phyloP scores from a whole-genome alignment of 352 stramenopile species.

The Phytophthora tubulina region DNA sequence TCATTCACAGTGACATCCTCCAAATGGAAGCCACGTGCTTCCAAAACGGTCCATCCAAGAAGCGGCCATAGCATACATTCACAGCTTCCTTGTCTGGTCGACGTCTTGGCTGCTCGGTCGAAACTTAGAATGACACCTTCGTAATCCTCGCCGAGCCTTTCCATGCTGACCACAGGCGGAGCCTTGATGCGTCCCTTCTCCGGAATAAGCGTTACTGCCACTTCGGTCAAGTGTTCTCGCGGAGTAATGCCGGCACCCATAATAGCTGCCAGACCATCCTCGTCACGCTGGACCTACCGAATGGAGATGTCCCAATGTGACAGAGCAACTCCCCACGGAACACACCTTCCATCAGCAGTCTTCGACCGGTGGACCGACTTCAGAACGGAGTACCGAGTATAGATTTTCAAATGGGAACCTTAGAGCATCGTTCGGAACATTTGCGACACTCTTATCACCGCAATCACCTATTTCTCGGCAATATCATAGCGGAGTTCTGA shows the following conservation, averaged over 20 bases:
- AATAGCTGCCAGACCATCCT: too few relatives aligned
- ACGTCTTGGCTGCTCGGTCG: conserved; percentile 13
- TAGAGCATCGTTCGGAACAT: conserved; percentile 1
- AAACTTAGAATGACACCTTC: conserved; percentile 14
- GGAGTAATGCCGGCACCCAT: conserved; percentile 20
- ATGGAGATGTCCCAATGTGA: conserved; percentile 7
- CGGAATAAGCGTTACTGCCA: conserved; percentile 1
- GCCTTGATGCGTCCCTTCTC: conserved; percentile 10
- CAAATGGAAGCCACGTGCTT: conserved; percentile 1
- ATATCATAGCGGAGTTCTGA: too few relatives aligned
- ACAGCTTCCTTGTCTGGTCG: background rate
- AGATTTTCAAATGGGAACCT: background rate
- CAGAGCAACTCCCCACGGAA: conserved; percentile 3
- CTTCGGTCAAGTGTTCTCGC: conserved; percentile 14
- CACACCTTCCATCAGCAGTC: background rate
- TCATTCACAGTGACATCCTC: conserved; percentile 21
- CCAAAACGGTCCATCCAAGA: background rate
- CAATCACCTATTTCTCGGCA: background rate
- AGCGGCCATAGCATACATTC: conserved; percentile 13
- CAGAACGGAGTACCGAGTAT: conserved; percentile 15
- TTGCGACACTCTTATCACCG: conserved; percentile 3
- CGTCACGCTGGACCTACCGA: background rate
- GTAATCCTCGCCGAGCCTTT: conserved; percentile 11
- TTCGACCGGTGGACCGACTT: conserved; percentile 11
- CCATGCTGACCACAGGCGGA: conserved; percentile 7